Evolutionary conservation across 805 yeast species (phyloP).

Genomic region (Myxozyma geophila): DNA sequence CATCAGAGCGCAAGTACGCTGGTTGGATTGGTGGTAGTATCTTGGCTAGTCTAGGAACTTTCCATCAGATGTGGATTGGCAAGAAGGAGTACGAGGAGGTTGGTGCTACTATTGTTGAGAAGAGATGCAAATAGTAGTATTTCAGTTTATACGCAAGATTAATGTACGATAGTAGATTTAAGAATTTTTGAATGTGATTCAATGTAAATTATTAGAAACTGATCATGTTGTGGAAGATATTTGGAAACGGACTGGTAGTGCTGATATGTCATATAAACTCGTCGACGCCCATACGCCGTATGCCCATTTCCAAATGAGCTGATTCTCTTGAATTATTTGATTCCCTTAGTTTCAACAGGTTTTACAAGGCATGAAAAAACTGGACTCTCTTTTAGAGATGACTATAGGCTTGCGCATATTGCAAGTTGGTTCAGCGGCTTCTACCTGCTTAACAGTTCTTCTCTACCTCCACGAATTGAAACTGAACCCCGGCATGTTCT

Average conservation of each 20-base stretch:
- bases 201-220: conserved; percentile 6
- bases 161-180: conserved; percentile 20
- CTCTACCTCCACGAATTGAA: conserved; percentile 15
- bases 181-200: conserved; percentile 1
- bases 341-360: too few species aligned
- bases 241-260: not conserved
- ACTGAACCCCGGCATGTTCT: not conserved
- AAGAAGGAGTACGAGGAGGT: conserved; percentile 68
- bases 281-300: not conserved
- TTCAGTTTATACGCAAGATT: not conserved
- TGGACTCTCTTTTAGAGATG: not conserved
- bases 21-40: conserved; percentile 78
- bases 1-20: conserved; percentile 60
- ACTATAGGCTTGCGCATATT: conserved; percentile 7
- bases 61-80: conserved; percentile 61
- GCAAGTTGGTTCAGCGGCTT: conserved; percentile 8
- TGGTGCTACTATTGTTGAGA: conserved; percentile 52
- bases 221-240: not conserved
- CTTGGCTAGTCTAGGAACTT: conserved; percentile 62
- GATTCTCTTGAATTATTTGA: too few species aligned
- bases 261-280: not conserved
- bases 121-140: conserved; percentile 44
- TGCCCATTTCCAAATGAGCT: too few species aligned
- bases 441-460: conserved; percentile 1
- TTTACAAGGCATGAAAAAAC: too few species aligned